Evolutionary conservation across 805 yeast species (phyloP), one percentile per base, ranked within the genome.

Genomic region (Brettanomyces nanus): DNA sequence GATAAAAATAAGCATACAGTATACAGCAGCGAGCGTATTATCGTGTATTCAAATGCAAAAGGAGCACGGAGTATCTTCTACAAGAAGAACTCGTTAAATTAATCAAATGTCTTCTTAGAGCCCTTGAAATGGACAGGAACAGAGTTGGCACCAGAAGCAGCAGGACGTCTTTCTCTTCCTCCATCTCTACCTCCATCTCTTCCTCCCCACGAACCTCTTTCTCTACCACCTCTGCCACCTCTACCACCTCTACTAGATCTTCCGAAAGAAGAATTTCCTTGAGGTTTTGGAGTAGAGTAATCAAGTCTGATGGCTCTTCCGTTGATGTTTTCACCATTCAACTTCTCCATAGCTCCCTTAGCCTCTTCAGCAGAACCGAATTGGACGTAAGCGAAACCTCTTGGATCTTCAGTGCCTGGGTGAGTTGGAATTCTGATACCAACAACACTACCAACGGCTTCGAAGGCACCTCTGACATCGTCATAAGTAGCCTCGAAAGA

Each of bases 371-470:
- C 70, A 42, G 81, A 72, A 33, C 83, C 70, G 60, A 75, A 90
- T 69, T 92, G 97, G 41, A 90, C 96, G 66, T 92, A 92, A 50
- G 97, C 98, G 69, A 92, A 92, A 52, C 98, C 98, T 77, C 92
- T 92, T 65, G 95, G 95, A 70, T 90, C 96, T 64, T 87, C 95
- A 48, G 97, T 89, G 65, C 90, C 97, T 58, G 96, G 97, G 69
- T 92, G 94, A 31, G 97, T 90, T 64, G 98, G 98, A 51, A 92
- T 71, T 72, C 98, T 82, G 52, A 87, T 89, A 45, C 95, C 85
- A 39, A 86, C 66, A 45, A 92, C 85, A 45, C 74, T 72, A 61
- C 96, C 97, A 63, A 74, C 73, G 57, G 74, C 75, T 51, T 81
- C 77, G 57, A 92, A 92, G 30, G 77, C 61, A 52, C 74, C 77